Evolutionary conservation across 371 early-diverging fungal species (phyloP).

Genomic region (Gilbertella persicaria): DNA sequence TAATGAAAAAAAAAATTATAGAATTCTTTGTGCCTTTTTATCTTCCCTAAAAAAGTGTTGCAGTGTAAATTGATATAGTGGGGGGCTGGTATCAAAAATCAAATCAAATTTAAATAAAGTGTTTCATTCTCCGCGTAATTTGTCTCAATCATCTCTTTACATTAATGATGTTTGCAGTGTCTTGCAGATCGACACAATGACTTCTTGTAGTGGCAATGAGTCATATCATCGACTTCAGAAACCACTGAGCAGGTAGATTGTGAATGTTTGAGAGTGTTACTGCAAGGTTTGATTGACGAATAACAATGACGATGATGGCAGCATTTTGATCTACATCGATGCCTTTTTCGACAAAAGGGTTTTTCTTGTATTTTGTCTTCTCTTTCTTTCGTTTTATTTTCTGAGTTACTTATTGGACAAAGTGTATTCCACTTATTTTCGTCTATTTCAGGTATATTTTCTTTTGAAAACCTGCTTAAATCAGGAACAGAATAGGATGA

Average conservation of each 20-base stretch:
- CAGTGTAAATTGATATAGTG: no score
- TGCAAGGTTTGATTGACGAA: neutral
- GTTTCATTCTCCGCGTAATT: neutral
- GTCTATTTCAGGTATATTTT: neutral
- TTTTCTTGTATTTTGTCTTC: no score
- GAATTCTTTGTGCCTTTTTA: no score
- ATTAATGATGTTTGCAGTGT: neutral
- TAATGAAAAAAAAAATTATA: no score
- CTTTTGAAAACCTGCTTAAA: conserved; percentile 3
- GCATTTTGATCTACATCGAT: neutral
- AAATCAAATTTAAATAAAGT: neutral
- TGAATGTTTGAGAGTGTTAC: neutral
- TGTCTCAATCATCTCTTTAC: neutral
- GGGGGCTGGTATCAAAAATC: no score
- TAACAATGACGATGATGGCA: neutral
- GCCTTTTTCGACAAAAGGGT: neutral
- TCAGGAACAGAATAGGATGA: conserved; percentile 27
- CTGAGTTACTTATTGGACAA: no score
- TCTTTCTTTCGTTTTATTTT: no score
- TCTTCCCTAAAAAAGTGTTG: no score
- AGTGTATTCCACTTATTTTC: neutral
- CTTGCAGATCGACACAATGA: neutral
- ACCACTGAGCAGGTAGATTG: no score
- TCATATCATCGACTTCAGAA: no score
- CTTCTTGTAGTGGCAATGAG: neutral